These are phyloP conservation scores for Alnus rubra DNA, from an alignment of 306 rosid species.

Conservation along the genomic window DNA sequence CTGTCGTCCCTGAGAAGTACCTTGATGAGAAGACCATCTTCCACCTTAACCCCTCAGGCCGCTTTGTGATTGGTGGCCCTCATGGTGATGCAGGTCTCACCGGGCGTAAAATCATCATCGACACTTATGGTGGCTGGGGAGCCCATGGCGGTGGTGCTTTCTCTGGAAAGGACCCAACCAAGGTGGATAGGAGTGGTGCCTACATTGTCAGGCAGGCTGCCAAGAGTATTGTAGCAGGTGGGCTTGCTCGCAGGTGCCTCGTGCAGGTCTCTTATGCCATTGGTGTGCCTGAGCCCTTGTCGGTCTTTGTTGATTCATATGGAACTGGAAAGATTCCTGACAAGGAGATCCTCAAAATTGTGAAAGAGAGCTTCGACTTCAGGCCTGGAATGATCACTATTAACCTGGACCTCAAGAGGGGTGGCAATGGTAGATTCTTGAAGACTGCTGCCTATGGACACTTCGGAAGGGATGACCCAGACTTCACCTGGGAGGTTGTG, in stretches of 20 bases:
- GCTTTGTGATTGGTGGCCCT: slow-evolving; percentile 98
- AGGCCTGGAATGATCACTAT: slow-evolving; percentile 99
- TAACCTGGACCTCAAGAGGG: slow-evolving; percentile 92
- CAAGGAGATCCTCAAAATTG: slow-evolving; percentile 83
- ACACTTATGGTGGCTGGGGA: slow-evolving; percentile 99
- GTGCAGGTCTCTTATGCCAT: slow-evolving; percentile 98
- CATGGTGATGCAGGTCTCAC: slow-evolving; percentile 99
- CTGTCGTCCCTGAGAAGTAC: slow-evolving; percentile 94
- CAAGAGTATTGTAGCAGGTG: slow-evolving; percentile 91
- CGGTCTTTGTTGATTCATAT: slow-evolving; percentile 76
- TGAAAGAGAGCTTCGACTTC: slow-evolving; percentile 93
- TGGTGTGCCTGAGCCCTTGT: slow-evolving; percentile 97
- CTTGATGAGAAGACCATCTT: slow-evolving; percentile 95
- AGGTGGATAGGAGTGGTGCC: slow-evolving; percentile 99
- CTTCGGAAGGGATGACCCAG: slow-evolving; percentile 95
- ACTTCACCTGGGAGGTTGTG: slow-evolving; percentile 98
- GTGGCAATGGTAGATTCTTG: slow-evolving; percentile 77
- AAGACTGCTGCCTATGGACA: slow-evolving; percentile 99
- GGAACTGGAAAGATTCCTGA: slow-evolving; percentile 95
- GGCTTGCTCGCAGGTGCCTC: slow-evolving; percentile 89
- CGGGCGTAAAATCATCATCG: slow-evolving; percentile 95
- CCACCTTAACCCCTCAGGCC: slow-evolving; percentile 99
- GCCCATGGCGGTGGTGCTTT: slow-evolving; percentile 99
- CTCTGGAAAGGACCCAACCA: slow-evolving; percentile 99
- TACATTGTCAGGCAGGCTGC: slow-evolving; percentile 97